Conservation (phyloP, 202 grass and related monocot species). For the Panicum virgatum region DNA sequence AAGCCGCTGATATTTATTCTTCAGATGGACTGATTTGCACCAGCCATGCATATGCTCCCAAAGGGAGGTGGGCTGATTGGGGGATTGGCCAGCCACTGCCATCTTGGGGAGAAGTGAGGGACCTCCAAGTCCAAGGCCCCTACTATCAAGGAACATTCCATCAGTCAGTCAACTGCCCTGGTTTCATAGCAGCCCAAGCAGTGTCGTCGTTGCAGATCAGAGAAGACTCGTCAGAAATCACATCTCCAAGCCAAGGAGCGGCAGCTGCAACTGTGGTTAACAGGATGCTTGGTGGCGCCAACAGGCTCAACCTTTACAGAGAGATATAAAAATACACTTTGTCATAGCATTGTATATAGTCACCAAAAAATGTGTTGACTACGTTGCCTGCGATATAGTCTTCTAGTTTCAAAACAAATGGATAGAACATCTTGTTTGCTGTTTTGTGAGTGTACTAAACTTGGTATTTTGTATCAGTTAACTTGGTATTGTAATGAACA, state of each 20-base stretch:
- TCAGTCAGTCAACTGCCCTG: slow-evolving; percentile 59
- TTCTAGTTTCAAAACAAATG: slow-evolving; percentile 28
- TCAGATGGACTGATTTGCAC: slow-evolving; percentile 23
- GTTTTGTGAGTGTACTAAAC: not conserved
- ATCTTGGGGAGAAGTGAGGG: slow-evolving; percentile 44
- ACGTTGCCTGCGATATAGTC: slow-evolving; percentile 38
- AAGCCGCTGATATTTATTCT: slow-evolving; percentile 41
- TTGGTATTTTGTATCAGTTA: slow-evolving; percentile 25
- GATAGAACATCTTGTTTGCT: slow-evolving; percentile 34
- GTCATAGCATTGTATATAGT: slow-evolving; percentile 54
- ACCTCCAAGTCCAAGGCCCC: slow-evolving; percentile 43
- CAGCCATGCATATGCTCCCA: slow-evolving; percentile 32
- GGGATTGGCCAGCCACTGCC: slow-evolving; percentile 46
- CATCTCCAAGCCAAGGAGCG: slow-evolving; percentile 30
- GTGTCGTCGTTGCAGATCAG: slow-evolving; percentile 77
- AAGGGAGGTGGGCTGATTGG: slow-evolving; percentile 57
- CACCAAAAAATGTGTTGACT: slow-evolving; percentile 41
- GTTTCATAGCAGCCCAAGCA: slow-evolving; percentile 74
- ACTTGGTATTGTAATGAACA: slow-evolving; percentile 56
- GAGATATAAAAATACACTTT: slow-evolving; percentile 48
- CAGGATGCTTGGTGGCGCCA: slow-evolving; percentile 52
- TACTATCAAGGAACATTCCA: slow-evolving; percentile 46
- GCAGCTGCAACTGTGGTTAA: slow-evolving; percentile 43
- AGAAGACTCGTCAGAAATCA: slow-evolving; percentile 51
- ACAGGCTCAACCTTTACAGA: slow-evolving; percentile 63